Base-by-base conservation (phyloP, 345 rosid species). In the Abelmoschus esculentus region DNA sequence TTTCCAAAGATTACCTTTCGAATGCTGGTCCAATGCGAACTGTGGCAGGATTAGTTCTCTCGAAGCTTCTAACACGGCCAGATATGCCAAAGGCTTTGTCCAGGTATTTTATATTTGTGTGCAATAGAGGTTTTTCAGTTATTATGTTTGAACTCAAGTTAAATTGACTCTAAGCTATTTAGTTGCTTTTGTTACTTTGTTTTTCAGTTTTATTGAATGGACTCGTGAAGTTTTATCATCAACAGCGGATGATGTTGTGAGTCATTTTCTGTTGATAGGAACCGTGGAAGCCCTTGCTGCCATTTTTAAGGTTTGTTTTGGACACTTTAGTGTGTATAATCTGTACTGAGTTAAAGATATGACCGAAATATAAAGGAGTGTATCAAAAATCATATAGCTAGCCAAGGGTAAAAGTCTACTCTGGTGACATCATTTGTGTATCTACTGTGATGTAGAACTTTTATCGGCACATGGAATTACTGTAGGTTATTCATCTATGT, bases 11-110 rank as follows among this genome's bases (percentile, higher is more conserved):
- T 74, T 91, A 91, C 76, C 96, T 95, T 53, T 85, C 96, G 2
- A 87, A 50, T 83, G 86, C 99, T 3, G 99, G 97, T 52, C 96
- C 99, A 1, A 95, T 95, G 99, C 90, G 97, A 8, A 83, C 85
- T 60, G 89, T 95, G 54, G 83, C 97, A 1, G 97, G 93, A 67
- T 81, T 95, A 77, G 82, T 95, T 22, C 90, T 95, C 42, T 86
- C 96, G 1, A 89, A 73, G 88, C 99, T 95, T 74, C 81, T 95
- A 34, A 83, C 97, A 2, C 92, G 96, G 64, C 99, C 97, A 2
- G 97, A 95, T 84, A 95, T 95, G 97, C 86, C 89, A 46, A 77
- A 83, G 72, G 93, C 91, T 15, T 91, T 91, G 72, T 14, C 82
- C 61, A 87, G 97, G 97, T 93, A 67, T 76, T 34, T 34, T 38